phyloP scores from a whole-genome alignment of 2,329 filamentous ascomycete genomes.

The Sporothrix phasma region DNA sequence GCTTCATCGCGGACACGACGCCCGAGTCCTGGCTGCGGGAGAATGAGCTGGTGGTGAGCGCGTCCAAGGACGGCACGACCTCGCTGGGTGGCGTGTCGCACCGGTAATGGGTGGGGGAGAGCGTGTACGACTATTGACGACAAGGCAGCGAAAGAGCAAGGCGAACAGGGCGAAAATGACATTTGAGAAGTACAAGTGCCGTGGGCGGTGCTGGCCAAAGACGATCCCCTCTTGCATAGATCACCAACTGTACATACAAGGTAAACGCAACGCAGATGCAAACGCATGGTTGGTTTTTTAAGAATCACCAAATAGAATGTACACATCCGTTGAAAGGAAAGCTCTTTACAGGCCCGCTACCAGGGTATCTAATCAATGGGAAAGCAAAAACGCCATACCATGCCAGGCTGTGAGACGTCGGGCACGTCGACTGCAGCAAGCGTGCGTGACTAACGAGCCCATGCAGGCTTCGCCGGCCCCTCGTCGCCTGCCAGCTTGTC shows the following conservation, averaged over 20 bases:
- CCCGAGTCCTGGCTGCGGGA: constrained; percentile 31
- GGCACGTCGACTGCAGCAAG: not conserved
- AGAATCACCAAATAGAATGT: not conserved
- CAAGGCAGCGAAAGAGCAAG: not conserved
- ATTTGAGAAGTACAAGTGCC: too few relatives aligned
- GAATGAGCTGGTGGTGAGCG: constrained; percentile 7
- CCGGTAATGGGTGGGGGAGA: not conserved
- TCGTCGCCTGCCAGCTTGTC: constrained; percentile 33
- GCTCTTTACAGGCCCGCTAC: not conserved
- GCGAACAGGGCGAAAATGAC: not conserved
- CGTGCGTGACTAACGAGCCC: constrained; percentile 13
- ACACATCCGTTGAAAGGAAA: not conserved
- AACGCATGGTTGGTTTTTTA: not conserved
- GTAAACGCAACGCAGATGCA: too few relatives aligned
- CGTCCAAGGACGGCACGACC: constrained; percentile 1
- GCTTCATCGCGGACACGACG: constrained; percentile 47
- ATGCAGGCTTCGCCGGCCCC: constrained; percentile 16
- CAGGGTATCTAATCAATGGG: not conserved
- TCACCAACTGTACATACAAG: not conserved
- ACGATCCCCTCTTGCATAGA: not conserved
- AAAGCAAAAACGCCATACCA: not conserved
- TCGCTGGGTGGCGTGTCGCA: not conserved
- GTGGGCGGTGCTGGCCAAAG: not conserved
- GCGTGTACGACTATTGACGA: not conserved
- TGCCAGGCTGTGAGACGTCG: not conserved